Percentiles rank a stretch among this genome's conserved stretches.
These are phyloP conservation scores for Colletotrichum sansevieriae DNA, from an alignment of 2,329 filamentous ascomycete genomes.

Conservation along the genomic window DNA sequence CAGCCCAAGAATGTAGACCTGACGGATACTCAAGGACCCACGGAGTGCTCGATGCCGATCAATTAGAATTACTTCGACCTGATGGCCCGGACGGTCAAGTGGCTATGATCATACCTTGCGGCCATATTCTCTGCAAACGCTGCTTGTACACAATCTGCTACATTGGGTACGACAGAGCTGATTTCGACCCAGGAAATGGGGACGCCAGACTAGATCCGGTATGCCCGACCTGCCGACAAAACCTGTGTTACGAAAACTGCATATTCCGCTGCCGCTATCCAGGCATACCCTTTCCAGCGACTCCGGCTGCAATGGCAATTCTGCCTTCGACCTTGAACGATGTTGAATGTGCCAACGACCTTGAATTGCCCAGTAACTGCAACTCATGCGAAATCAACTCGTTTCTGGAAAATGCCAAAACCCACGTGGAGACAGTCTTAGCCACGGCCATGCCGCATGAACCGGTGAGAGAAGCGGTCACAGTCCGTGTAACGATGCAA, in stretches of 20 bases:
- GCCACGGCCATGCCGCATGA: no score
- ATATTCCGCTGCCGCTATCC: conserved; percentile 4
- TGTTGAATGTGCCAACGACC: no score
- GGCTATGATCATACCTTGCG: conserved; percentile 23
- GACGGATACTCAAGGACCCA: background rate
- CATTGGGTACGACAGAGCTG: background rate
- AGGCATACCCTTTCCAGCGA: conserved; percentile 21
- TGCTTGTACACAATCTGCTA: conserved; percentile 9
- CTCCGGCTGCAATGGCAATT: background rate
- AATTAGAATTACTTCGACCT: background rate
- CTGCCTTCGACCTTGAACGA: conserved; percentile 6
- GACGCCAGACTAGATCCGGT: background rate
- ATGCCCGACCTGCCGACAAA: conserved; percentile 11
- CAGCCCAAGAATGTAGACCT: background rate
- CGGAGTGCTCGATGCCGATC: background rate
- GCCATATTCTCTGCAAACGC: conserved; percentile 24
- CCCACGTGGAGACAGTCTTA: no score
- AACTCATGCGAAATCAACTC: no score
- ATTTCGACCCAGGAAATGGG: background rate
- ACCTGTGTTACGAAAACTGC: conserved; percentile 1
- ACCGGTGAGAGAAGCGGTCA: no score
- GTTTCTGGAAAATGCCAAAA: no score
- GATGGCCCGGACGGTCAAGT: background rate
- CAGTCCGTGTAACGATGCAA: no score
- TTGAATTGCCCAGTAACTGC: no score